Base-by-base conservation (phyloP, 805 yeast species). In the Candida tibetensis region DNA sequence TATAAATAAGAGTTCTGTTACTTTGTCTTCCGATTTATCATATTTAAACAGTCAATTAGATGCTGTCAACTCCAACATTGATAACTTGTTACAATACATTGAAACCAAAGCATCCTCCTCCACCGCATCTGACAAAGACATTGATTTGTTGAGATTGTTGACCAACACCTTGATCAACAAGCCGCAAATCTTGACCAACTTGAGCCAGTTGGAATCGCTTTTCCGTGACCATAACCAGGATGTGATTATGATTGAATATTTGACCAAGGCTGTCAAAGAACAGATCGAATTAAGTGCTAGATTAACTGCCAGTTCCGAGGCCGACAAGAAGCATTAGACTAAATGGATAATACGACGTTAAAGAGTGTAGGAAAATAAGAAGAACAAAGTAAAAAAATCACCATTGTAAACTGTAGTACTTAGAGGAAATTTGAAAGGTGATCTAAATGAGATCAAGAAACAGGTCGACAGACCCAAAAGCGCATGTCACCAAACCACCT, bases 231-330 rank as follows among this genome's bases (percentile, higher is more conserved):
- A 85, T 58, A 71, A 82, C 57, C 88, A 85, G 60, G 95, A 88
- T 53, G 80, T 87, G 30, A 71, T 85, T 44, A 77, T 87, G 79
- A 76, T 88, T 46, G 91, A 85, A 57, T 85, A 82, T 57, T 73
- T 88, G 62, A 82, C 95, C 40, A 79, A 82, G 49, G 85, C 93
- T 39, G 80, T 88, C 51, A 85, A 84, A 67, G 84, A 88, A 46
- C 96, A 88, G 67, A 74, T 86, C 47, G 90, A 84, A 58, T 71
- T 84, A 55, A 79, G 88, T 53, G 80, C 88, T 33, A 79, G 85
- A 59, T 73, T 86, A 53, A 81, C 50, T 25, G 51, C 51, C 26
- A 42, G 44, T 23, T 35, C 49, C 16, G 51, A 47, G 31, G 49
- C 47, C 34, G 51, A 45, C 36, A 45, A 46, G 42, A 41, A 37